Evolutionary conservation across 2,329 filamentous ascomycete species (phyloP), one percentile per base, ranked within the genome.

Genomic region (Scedosporium boydii): DNA sequence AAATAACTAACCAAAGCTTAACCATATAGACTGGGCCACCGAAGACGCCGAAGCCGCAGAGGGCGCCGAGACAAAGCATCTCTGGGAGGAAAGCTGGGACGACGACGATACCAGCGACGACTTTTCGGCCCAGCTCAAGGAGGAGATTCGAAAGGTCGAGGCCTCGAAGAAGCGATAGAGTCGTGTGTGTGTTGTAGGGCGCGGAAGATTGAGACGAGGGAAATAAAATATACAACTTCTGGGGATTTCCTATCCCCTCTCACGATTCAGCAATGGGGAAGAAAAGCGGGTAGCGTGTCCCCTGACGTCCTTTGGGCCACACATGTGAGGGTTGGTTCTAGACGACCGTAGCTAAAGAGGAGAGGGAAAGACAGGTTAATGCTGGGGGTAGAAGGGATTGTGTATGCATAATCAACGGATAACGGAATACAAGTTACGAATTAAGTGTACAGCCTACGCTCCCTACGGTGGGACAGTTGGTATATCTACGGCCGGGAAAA

Each of bases 51-150:
- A 97, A 73, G 88, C 87, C 62, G 89, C 89, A 63, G 82, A 83
- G 70, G 86, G 82, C 65, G 87, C 87, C 71, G 85, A 87, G 64
- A 82, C 80, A 66, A 78, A 83, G 74, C 93, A 98, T 78, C 81
- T 99, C 62, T 99, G 95, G 95, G 95, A 99, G 77, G 95, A 99
- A 82, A 97, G 92, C 82, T 99, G 95, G 95, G 95, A 99, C 73
- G 95, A 99, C 72, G 93, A 98, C 74, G 95, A 98, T 77, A 95
- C 91, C 67, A 95, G 84, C 70, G 95, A 99, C 73, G 95, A 99
- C 72, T 99, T 99, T 75, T 95, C 92, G 12, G 85, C 90, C 71
- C 93, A 98, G 80, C 79, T 99, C 72, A 96, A 91, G 78, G 90
- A 96, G 76, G 93, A 98, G 76, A 79, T 97, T 67, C 96, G 96